Evolutionary conservation across 768 basidiomycete species (phyloP), one percentile per base, ranked within the genome.

Genomic region (Tephrocybe sp.): DNA sequence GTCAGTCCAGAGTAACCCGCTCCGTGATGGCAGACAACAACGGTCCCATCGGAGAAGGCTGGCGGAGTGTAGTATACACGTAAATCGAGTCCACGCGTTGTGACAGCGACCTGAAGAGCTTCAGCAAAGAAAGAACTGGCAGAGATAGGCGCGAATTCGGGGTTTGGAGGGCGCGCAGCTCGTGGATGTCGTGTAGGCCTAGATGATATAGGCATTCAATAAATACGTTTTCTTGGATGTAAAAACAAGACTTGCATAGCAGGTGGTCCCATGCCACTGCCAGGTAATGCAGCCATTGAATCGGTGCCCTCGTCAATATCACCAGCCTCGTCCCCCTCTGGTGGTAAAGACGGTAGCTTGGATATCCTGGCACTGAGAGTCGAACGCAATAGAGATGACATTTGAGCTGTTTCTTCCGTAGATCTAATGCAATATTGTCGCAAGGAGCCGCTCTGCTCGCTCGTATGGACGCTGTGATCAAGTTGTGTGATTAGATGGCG

Each of bases 11-110:
- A 86, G 62, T 92, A 92, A 12, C 97, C 97, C 0, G 92, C 95
- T 1, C 97, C 97, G 58, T 99, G 95, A 60, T 97, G 94, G 68
- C 91, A 94, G 4, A 97, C 77, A 64, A 98, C 79, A 3, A 95
- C 82, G 0, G 87, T 84, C 29, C 74, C 77, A 44, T 74, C 70
- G 16, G 69, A 56, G 24, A 69, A 65, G 41, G 74, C 74, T 1
- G 93, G 82, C 1, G 87, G 79, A 0, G 91, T 88, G 63, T 94
- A 89, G 67, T 97, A 97, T 9, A 83, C 86, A 24, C 94, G 77
- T 57, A 83, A 80, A 41, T 87, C 83, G 4, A 91, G 79, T 16
- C 72, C 72, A 6, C 83, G 72, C 11, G 71, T 61, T 4, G 82
- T 74, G 15, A 94, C 82, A 0, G 76, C 64, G 37, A 97, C 85